These are phyloP conservation scores for Rhipidocladum racemiflorum DNA, from an alignment of 176 grass and related monocot genomes.

Conservation along the genomic window DNA sequence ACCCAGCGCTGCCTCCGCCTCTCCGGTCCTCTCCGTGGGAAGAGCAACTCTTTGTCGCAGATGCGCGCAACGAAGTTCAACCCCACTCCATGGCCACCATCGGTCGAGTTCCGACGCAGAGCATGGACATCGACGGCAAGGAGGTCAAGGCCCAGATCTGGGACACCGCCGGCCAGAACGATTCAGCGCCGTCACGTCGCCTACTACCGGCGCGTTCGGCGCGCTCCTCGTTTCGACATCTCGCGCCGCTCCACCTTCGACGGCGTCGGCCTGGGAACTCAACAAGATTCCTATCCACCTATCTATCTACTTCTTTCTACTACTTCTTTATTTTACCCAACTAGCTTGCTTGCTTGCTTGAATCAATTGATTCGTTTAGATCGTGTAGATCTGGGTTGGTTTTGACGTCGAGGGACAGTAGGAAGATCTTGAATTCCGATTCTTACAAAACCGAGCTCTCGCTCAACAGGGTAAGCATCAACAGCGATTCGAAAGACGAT, in stretches of 20 bases:
- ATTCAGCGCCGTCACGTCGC: conserved; percentile 65
- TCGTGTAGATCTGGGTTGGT: conserved; percentile 28
- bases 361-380: background rate
- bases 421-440: conserved; percentile 69
- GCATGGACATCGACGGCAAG: conserved; percentile 68
- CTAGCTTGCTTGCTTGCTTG: background rate
- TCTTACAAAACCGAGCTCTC: conserved; percentile 78
- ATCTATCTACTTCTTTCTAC: background rate
- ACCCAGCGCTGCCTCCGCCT: too few species aligned
- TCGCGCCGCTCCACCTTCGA: conserved; percentile 54
- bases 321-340: background rate
- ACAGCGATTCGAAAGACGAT: conserved; percentile 44
- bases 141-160: conserved; percentile 97
- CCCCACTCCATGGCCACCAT: too few species aligned
- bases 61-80: too few species aligned
- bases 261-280: conserved; percentile 51
- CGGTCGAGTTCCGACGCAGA: too few species aligned
- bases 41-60: too few species aligned
- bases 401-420: background rate
- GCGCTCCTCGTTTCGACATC: conserved; percentile 69
- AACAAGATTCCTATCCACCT: conserved; percentile 40
- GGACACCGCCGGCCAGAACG: conserved; percentile 92
- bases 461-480: conserved; percentile 73
- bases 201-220: conserved; percentile 54
- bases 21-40: too few species aligned